Evolutionary conservation across 83 land plant species (phyloP).

Genomic region (Thuja plicata): DNA sequence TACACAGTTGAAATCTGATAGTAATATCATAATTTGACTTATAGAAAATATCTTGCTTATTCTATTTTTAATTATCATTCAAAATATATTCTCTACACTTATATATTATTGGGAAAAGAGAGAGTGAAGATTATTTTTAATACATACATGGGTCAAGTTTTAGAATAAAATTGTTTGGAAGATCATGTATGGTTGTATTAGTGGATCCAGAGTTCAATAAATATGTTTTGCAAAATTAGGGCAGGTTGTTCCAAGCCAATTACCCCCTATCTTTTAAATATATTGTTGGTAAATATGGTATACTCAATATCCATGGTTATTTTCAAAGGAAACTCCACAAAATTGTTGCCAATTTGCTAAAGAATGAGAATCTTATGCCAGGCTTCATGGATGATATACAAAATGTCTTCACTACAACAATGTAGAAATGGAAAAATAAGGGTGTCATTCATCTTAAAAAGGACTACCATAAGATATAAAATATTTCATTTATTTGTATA

Average conservation of each 20-base stretch:
- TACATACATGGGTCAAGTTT: too few species aligned
- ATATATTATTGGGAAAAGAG: too few species aligned
- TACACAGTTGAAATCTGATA: too few species aligned
- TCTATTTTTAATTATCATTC: too few species aligned
- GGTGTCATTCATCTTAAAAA: not conserved
- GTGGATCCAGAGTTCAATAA: slow-evolving; percentile 7
- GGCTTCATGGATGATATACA: not conserved
- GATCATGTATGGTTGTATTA: too few species aligned
- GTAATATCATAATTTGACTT: too few species aligned
- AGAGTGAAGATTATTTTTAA: too few species aligned
- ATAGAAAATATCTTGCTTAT: too few species aligned
- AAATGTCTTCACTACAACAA: not conserved
- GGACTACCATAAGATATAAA: not conserved
- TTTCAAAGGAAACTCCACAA: slow-evolving; percentile 6
- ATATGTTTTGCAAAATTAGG: slow-evolving; percentile 14
- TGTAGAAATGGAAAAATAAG: not conserved
- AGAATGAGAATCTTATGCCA: not conserved
- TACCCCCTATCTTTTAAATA: not conserved
- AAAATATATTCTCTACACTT: too few species aligned
- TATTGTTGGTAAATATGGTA: not conserved
- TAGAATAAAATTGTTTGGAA: too few species aligned
- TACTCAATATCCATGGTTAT: not conserved
- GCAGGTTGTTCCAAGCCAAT: not conserved
- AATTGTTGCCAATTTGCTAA: not conserved
- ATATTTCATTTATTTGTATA: too few species aligned